Conservation (phyloP, 148 eudicot species). For the Dysphania ambrosioides region DNA sequence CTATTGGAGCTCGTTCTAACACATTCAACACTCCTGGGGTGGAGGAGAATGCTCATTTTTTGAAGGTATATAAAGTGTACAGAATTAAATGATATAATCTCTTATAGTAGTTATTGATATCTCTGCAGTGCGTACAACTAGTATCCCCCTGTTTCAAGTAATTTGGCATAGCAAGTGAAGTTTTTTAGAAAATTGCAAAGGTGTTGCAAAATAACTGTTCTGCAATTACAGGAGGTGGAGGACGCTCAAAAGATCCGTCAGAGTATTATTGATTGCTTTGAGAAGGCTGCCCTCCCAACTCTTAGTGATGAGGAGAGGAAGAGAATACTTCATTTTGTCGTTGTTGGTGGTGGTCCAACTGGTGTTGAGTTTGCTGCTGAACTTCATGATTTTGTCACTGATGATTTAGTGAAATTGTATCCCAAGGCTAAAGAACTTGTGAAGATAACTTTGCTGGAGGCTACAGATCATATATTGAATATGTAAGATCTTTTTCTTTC, state of each 20-base stretch:
- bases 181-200: not conserved
- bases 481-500: constrained; percentile 37
- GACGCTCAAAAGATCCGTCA: constrained; percentile 66
- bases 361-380: constrained; percentile 79
- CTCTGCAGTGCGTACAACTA: not conserved
- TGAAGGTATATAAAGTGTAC: constrained; percentile 44
- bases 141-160: not conserved
- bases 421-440: constrained; percentile 49
- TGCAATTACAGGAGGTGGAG: constrained; percentile 49
- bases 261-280: constrained; percentile 55
- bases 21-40: constrained; percentile 81
- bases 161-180: not conserved
- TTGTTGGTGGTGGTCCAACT: constrained; percentile 74
- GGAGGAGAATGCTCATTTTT: constrained; percentile 60
- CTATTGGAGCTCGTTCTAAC: constrained; percentile 64
- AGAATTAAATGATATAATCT: not conserved
- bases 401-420: constrained; percentile 51
- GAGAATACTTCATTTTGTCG: constrained; percentile 61
- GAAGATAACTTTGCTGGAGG: constrained; percentile 64
- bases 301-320: constrained; percentile 57
- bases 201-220: not conserved
- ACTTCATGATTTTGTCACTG: constrained; percentile 62
- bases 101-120: not conserved
- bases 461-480: constrained; percentile 67
- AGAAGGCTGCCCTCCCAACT: constrained; percentile 56